Conservation (phyloP, 129 eudicot genomes). For the Gnaphalium uliginosum region DNA sequence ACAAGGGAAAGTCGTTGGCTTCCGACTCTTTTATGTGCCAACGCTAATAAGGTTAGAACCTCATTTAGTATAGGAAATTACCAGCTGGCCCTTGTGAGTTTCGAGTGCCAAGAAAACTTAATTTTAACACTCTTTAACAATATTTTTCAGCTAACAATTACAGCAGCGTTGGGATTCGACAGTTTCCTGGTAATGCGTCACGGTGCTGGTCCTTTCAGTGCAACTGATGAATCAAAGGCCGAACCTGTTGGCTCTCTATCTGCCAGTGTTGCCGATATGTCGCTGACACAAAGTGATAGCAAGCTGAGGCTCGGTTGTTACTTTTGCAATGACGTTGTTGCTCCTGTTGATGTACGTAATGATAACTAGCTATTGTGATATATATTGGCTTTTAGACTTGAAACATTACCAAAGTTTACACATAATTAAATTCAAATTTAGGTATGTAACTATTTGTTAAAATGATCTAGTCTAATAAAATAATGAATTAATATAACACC, state of each 20-base stretch:
- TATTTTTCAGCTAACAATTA: conserved; percentile 60
- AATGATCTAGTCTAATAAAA: neutral
- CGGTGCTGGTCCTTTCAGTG: conserved; percentile 75
- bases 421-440: neutral
- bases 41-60: conserved; percentile 52
- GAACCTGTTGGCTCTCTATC: conserved; percentile 40
- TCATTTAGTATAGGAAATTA: conserved; percentile 11
- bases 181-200: conserved; percentile 99
- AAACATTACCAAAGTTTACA: neutral
- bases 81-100: conserved; percentile 8
- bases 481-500: neutral
- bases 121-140: conserved; percentile 2
- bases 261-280: conserved; percentile 40
- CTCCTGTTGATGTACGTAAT: conserved; percentile 79
- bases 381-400: neutral
- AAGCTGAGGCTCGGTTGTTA: conserved; percentile 78
- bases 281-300: conserved; percentile 35
- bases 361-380: neutral
- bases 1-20: conserved; percentile 99
- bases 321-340: conserved; percentile 93
- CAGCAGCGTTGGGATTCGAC: conserved; percentile 92
- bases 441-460: neutral
- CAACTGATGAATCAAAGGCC: conserved; percentile 28
- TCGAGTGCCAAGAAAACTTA: neutral
- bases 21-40: conserved; percentile 73